Evolutionary conservation across 208 protist species (phyloP), one percentile per base, ranked within the genome.

Genomic region (Trypanosoma theileri): DNA sequence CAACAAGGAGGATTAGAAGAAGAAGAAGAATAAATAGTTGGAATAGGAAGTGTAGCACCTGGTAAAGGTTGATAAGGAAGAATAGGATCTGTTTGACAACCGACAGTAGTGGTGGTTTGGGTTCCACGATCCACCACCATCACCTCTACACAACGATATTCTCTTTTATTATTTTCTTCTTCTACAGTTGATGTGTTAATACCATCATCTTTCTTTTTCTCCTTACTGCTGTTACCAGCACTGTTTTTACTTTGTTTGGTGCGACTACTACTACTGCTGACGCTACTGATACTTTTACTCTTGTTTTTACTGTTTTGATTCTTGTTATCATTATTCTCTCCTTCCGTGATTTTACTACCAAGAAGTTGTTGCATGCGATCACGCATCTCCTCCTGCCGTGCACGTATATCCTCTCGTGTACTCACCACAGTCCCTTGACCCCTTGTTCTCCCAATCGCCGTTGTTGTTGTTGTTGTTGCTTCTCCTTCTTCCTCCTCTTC

Each of bases 41-140:
- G 9, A 11, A 7, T 58, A 41, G 57, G 7, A 14, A 26, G 12
- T 28, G 19, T n/a, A 21, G 16, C 45, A 13, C 40, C 44, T 13
- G 19, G 22, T 8, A 31, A 62, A 17, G 80, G 75, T 14, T n/a
- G 13, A 42, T 53, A 50, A 45, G n/a, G 22, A 11, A 50, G 24
- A 62, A 75, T 42, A 17, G 86, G 79, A 19, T 95, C 89, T n/a
- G 89, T 95, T 64, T 95, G 89, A 55, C 78, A 85, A 3, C 75
- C 74, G 4, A 83, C 73, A 17, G 85, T 91, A 10, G 73, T 82
- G 12, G 85, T 79, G 3, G 89, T 95, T 66, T 95, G 89, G 16
- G 89, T 95, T 8, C 89, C 89, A 28, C 89, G 81, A 70, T 95
- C 89, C 10, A 90, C 83, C 24, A 93, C 80, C 84, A 88, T 89